Conservation (phyloP, 441 rosid genomes). For the Eutrema salsugineum region DNA sequence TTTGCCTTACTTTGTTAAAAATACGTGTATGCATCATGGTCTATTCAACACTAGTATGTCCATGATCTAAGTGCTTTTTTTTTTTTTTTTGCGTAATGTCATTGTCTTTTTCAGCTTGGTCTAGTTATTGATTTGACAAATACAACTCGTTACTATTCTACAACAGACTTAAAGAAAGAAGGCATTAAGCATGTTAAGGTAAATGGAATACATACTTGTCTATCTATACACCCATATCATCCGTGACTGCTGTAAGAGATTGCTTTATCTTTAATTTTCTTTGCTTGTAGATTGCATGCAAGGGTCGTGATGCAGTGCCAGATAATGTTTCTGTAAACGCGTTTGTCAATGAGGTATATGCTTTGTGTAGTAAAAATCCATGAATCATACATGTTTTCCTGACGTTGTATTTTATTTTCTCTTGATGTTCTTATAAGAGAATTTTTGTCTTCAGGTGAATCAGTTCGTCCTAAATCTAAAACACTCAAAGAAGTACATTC, state of each 20-base stretch:
- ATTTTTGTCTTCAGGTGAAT: slow-evolving; percentile 48
- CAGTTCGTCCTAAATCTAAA: slow-evolving; percentile 75
- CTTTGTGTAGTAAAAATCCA: slow-evolving; percentile 1
- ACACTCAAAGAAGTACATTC: slow-evolving; percentile 71
- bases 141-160: slow-evolving; percentile 82
- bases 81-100: neutral
- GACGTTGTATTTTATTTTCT: neutral
- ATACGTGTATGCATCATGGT: neutral
- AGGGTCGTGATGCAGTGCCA: slow-evolving; percentile 93
- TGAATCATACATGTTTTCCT: neutral
- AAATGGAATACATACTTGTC: slow-evolving; percentile 8
- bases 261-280: slow-evolving; percentile 9
- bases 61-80: neutral
- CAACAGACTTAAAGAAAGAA: slow-evolving; percentile 79
- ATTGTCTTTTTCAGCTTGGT: slow-evolving; percentile 68
- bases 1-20: neutral
- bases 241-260: neutral
- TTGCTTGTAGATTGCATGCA: slow-evolving; percentile 75
- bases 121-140: slow-evolving; percentile 98
- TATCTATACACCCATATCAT: neutral
- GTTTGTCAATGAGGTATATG: slow-evolving; percentile 82
- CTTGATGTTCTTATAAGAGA: neutral
- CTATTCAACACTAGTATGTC: neutral
- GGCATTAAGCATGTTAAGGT: slow-evolving; percentile 97
- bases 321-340: slow-evolving; percentile 82